Conservation (phyloP, 2,329 filamentous ascomycete species). For the Allantophomopsis cytisporea region DNA sequence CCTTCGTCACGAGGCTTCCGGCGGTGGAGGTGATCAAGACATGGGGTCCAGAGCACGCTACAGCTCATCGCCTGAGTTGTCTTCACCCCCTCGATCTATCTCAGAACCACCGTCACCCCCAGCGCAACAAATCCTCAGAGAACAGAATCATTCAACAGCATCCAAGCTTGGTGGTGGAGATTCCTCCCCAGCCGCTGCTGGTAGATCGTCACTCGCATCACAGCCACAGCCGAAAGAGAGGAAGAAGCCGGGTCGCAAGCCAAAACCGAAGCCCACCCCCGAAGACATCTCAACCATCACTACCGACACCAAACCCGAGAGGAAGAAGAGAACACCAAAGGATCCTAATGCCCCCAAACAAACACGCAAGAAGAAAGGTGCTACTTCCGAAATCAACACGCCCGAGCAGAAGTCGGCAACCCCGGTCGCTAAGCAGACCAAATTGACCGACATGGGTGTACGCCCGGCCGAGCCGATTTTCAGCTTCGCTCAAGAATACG, state of each 20-base stretch:
- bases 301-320: conserved; percentile 28
- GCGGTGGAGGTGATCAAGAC: not conserved
- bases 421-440: conserved; percentile 18
- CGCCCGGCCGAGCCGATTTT: conserved; percentile 4
- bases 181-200: not conserved
- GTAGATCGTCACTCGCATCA: not conserved
- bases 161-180: conserved; percentile 1
- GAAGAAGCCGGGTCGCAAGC: conserved; percentile 53
- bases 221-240: conserved; percentile 13
- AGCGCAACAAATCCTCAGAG: conserved; percentile 15
- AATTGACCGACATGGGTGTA: conserved; percentile 24
- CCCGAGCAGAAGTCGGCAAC: conserved; percentile 18
- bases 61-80: conserved; percentile 29
- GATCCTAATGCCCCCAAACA: conserved; percentile 42
- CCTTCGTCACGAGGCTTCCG: not conserved
- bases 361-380: conserved; percentile 38
- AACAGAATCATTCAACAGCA: not conserved
- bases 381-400: conserved; percentile 14
- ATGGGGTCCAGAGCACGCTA: not conserved
- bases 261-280: conserved; percentile 34
- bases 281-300: conserved; percentile 24
- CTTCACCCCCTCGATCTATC: conserved; percentile 34
- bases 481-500: not conserved
- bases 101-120: conserved; percentile 33
- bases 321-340: conserved; percentile 40